Base-by-base conservation (phyloP, 73 alveolate genomes). In the Uronychia setigera region DNA sequence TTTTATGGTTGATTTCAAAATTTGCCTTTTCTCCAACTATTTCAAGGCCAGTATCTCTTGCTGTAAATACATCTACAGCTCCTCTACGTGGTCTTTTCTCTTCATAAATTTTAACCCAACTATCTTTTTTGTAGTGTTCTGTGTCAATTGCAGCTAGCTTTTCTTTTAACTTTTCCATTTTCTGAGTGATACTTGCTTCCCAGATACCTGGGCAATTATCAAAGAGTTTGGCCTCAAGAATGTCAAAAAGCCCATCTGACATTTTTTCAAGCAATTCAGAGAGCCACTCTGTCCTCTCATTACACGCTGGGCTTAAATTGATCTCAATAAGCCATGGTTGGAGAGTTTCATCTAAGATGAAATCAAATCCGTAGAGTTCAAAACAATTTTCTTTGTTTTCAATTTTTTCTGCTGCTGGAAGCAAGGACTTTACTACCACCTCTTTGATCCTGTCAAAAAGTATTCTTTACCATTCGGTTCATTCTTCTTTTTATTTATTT, bases 351-450 rank as follows among this genome's bases (percentile, higher is more conserved):
- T 95, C 99, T 60, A 95, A 85, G 76, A 95, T 88, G 74, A 95
- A 93, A 83, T 95, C 99, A 82, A 94, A 95, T 34, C 99, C 99
- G 89, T 82, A 95, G 33, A 95, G 59, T 92, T 95, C 99, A 89
- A 95, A 95, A 84, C 98, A 85, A 80, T 94, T 89, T 75, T 95
- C 83, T 26, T 92, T 87, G 26, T 78, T 67, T 26, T 84, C 96
- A 31, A 88, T 59, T 83, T 83, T 28, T 29, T 94, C 98, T 58
- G 82, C 34, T 26, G 85, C 92, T 29, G 93, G 78, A 58, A 78
- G 59, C 0, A 94, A 59, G 29, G 98, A 92, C 60, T 92, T 89
- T 1, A 94, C 79, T 29, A 94, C 88, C 29, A 92, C 74, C 32
- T 88, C 88, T 33, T 92, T 82, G 59, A 88, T 85, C 58, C 85